These are phyloP conservation scores for Phytopythium helicoides DNA, from an alignment of 352 stramenopile species.

Conservation along the genomic window DNA sequence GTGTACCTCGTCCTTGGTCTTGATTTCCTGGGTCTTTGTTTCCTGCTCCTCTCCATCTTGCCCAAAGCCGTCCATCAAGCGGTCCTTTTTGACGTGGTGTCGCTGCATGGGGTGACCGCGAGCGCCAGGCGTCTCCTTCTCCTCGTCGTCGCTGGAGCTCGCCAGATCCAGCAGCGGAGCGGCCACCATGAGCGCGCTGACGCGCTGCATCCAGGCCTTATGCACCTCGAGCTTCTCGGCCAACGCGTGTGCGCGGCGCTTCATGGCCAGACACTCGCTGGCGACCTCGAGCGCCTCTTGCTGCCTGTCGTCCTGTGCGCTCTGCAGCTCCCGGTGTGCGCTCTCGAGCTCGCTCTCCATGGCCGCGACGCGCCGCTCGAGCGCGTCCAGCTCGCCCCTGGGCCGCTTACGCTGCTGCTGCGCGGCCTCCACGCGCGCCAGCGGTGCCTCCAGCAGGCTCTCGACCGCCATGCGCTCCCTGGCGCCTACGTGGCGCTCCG, in stretches of 20 bases:
- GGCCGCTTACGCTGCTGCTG: neutral
- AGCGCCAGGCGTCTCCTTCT: too few relatives aligned
- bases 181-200: constrained; percentile 46
- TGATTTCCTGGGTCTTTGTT: too few relatives aligned
- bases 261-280: constrained; percentile 28
- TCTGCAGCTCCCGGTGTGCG: neutral
- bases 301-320: neutral
- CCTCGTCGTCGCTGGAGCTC: neutral
- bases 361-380: neutral
- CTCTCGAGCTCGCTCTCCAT: neutral
- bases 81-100: too few relatives aligned
- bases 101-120: too few relatives aligned
- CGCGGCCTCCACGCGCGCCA: too few relatives aligned
- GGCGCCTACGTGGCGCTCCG: too few relatives aligned
- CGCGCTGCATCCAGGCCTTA: constrained; percentile 36
- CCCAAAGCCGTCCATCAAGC: too few relatives aligned
- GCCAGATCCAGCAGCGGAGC: constrained; percentile 46
- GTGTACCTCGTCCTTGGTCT: too few relatives aligned
- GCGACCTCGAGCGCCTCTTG: neutral
- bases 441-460: too few relatives aligned
- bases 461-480: too few relatives aligned
- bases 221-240: constrained; percentile 51
- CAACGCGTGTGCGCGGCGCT: constrained; percentile 31
- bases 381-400: neutral
- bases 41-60: too few relatives aligned